Conservation (phyloP, 2,329 filamentous ascomycete species). For the Cryphonectria nitschkei region DNA sequence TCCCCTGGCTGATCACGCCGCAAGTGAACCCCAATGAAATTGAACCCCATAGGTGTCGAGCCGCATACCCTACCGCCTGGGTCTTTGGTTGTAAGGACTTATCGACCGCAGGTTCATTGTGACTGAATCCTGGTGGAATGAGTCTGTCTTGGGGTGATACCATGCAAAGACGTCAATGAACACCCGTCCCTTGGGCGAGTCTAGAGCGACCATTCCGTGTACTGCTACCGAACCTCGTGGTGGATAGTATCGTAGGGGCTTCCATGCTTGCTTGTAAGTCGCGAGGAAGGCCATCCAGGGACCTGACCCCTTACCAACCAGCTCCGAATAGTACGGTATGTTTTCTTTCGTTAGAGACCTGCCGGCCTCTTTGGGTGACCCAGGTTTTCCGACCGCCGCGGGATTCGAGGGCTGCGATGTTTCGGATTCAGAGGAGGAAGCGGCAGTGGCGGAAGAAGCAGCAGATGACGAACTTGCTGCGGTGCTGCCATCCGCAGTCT, state of each 20-base stretch:
- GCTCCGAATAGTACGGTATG: constrained; percentile 31
- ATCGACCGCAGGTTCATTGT: constrained; percentile 43
- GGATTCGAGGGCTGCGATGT: background rate
- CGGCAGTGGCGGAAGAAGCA: background rate
- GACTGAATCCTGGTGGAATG: constrained; percentile 45
- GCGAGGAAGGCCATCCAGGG: constrained; percentile 39
- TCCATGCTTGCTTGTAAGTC: constrained; percentile 48
- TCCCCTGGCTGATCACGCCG: background rate
- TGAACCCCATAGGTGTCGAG: background rate
- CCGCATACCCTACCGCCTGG: constrained; percentile 14
- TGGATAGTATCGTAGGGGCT: constrained; percentile 45
- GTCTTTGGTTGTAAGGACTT: constrained; percentile 23
- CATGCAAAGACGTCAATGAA: constrained; percentile 56
- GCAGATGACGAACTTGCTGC: constrained; percentile 32
- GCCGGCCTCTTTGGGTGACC: background rate
- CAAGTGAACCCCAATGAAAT: background rate
- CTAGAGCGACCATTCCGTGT: constrained; percentile 58
- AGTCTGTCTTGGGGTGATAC: constrained; percentile 59
- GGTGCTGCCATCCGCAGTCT: constrained; percentile 29
- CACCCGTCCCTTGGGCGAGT: constrained; percentile 49
- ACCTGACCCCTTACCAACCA: constrained; percentile 38
- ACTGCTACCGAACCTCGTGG: constrained; percentile 56
- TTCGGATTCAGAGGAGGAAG: constrained; percentile 16
- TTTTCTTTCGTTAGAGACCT: constrained; percentile 29
- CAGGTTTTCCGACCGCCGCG: background rate